These are phyloP conservation scores for Coleophoma eucalyptorum DNA, from an alignment of 2,329 filamentous ascomycete species.

Conservation along the genomic window DNA sequence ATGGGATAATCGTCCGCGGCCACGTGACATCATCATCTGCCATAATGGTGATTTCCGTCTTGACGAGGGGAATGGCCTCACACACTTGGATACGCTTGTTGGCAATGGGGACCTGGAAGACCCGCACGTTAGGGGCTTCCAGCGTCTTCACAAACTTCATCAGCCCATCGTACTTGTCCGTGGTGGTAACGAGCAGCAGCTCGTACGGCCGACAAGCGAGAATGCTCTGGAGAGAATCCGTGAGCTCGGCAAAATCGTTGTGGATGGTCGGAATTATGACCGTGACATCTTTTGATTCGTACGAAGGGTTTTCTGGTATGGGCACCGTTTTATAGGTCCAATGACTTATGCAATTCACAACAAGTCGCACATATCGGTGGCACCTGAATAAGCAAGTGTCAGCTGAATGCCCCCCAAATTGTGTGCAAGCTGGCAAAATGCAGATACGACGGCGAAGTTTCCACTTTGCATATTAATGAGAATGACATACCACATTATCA, in stretches of 20 bases:
- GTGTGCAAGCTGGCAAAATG: neutral
- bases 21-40: constrained; percentile 96
- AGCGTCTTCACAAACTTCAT: constrained; percentile 62
- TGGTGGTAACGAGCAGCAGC: constrained; percentile 83
- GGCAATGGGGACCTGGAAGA: constrained; percentile 76
- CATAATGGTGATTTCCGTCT: constrained; percentile 82
- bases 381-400: constrained; percentile 48
- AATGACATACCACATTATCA: constrained; percentile 19
- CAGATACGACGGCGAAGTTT: too few relatives aligned
- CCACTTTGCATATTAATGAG: neutral
- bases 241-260: constrained; percentile 78
- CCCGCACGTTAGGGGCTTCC: constrained; percentile 58
- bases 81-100: constrained; percentile 96
- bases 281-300: constrained; percentile 73
- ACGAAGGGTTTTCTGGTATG: constrained; percentile 72
- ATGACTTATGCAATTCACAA: constrained; percentile 82
- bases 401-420: neutral
- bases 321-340: constrained; percentile 84
- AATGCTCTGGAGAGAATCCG: constrained; percentile 75
- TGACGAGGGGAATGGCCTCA: constrained; percentile 80
- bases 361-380: constrained; percentile 80
- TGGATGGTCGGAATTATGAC: constrained; percentile 93
- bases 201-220: constrained; percentile 65
- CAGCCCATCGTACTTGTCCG: constrained; percentile 69
- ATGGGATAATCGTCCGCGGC: constrained; percentile 79